Evolutionary conservation across 306 rosid species (phyloP), one percentile per base, ranked within the genome.

Genomic region (Aeschynomene evenia): DNA sequence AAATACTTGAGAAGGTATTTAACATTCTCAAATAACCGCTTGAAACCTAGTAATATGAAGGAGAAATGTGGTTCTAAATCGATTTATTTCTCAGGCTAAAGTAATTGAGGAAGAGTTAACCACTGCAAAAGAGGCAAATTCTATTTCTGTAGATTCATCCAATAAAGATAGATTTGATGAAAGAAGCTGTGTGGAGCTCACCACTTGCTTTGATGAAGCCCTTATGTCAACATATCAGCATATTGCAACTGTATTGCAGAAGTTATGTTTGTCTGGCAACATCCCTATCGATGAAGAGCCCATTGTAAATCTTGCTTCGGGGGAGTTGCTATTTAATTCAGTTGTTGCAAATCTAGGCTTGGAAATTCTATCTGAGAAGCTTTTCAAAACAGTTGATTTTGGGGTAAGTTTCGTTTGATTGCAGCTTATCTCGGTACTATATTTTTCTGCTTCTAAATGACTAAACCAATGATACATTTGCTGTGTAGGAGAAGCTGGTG

Each of bases 1-100:
- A 85, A 74, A 62, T 88, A 63, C 49, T 71, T 55, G 64, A 79
- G 51, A 89, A 87, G 98, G 98, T 92, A 79, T 39, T 49, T 40
- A 5, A 31, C 26, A 50, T 55, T 63, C 61, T 63, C 34, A 49
- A 20, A 7, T 11, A 13, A 22, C 23, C 21, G 1, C 48, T 20
- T 19, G 8, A 51, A 63, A 21, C 26, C 19, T 20, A 11, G 46
- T 72, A 24, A 28, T 66, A 62, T 66, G 18, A 72, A 43, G 34
- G 29, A 55, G 57, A 63, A 56, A 23, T 29, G 9, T 11, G 29
- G 43, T 39, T 73, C 53, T 53, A 19, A 26, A 63, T 66, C 43
- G 8, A 55, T 18, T 9, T 45, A 9, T 28, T 74, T 67, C 81
- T 51, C 82, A 92, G 98, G 91, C 78, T 43, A 72, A 69, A 52